Evolutionary conservation across 148 eudicot genomes (phyloP), one percentile per base, ranked within the genome.

Genomic region (Vaccinium vitisidaea): DNA sequence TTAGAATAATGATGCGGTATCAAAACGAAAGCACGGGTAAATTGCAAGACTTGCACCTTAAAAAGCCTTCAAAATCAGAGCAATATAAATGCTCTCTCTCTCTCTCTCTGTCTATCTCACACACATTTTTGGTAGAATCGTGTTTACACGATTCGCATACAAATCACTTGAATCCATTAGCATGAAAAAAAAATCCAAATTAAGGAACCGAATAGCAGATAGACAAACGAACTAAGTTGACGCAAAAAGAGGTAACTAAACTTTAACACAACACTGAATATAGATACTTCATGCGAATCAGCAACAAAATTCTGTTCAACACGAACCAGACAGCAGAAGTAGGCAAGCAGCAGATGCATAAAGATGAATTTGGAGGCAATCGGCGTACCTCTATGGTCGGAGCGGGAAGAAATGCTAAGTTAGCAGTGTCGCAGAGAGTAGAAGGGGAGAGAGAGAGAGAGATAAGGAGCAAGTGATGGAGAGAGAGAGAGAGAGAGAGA

Each of bases 401-500:
- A 82, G 59, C 13, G 55, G 32, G 19, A 30, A 12, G 67, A 82
- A 49, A 11, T 39, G 36, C 18, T 19, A 16, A 21, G 7, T 11
- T 11, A n/a, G 39, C 63, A 36, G 78, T 8, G 32, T 13, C 14
- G 25, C 59, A 15, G 16, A 80, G 48, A 80, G 74, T 56, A 75
- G 87, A 81, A 49, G 43, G 54, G 16, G 18, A 63, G 86, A 63
- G 75, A 84, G 81, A 77, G 85, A 21, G 32, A 4, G 8, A 6
- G 36, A n/a, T 63, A 8, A 63, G 30, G 9, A 63, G 30, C 70
- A n/a, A 63, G 70, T 63, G 39, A 36, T 36, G 39, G n/a, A 85
- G 77, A 61, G 87, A 81, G 59, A 58, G 54, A 30, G 18, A 63
- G 86, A 77, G 87, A 81, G 59, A 58, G 54, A 30, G 18, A 63